phyloP scores from a whole-genome alignment of 805 yeast species.

The Schwanniomyces yamadae region DNA sequence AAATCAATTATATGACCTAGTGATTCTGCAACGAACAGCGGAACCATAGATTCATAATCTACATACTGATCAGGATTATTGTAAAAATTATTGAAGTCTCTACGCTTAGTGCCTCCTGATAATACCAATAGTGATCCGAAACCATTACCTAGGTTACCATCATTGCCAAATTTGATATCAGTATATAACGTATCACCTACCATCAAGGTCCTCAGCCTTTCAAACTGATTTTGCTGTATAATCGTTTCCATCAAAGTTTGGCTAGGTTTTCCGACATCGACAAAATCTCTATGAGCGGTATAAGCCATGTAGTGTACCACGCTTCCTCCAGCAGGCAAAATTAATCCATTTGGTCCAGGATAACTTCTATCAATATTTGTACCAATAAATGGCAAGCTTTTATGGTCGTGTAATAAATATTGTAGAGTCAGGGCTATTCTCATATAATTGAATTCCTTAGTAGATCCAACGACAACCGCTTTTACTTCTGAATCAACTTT shows the following conservation, averaged over 20 bases:
- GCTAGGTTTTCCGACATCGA: constrained; percentile 42
- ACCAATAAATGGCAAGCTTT: constrained; percentile 37
- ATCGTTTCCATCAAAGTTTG: constrained; percentile 28
- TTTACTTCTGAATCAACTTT: constrained; percentile 36
- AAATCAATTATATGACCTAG: constrained; percentile 27
- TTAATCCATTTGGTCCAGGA: constrained; percentile 38
- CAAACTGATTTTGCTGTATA: constrained; percentile 25
- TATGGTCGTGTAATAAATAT: constrained; percentile 31
- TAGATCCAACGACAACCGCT: constrained; percentile 42
- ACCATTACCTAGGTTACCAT: constrained; percentile 32
- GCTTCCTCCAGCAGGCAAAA: constrained; percentile 42
- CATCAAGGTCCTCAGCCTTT: constrained; percentile 31
- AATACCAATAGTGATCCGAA: constrained; percentile 34
- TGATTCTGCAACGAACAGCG: constrained; percentile 30
- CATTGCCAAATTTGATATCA: constrained; percentile 44
- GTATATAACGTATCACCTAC: constrained; percentile 44
- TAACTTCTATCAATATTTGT: constrained; percentile 41
- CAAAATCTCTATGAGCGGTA: constrained; percentile 31
- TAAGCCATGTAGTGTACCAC: constrained; percentile 38
- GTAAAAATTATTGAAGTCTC: constrained; percentile 19
- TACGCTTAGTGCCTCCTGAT: constrained; percentile 33
- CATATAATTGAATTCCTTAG: constrained; percentile 37
- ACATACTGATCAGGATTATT: constrained; percentile 6
- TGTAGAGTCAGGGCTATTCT: constrained; percentile 37
- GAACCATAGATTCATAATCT: constrained; percentile 19